Base-by-base conservation (phyloP, 768 basidiomycete species). In the Boletus coccyginus region DNA sequence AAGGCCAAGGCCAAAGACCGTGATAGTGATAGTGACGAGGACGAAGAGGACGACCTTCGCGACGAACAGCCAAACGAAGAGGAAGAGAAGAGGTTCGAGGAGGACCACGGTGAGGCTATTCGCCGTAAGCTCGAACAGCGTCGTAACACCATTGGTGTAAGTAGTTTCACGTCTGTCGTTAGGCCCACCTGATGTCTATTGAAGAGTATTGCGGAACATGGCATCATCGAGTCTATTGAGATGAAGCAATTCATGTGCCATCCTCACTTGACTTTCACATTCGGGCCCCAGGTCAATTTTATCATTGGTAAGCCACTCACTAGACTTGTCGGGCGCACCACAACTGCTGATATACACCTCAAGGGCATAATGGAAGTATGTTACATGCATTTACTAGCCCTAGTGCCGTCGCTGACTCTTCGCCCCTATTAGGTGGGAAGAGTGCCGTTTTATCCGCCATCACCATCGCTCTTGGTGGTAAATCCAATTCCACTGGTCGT, bases 191-290 rank as follows among this genome's bases (percentile, higher is more conserved):
- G 50, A 29, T 48, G 0, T 46, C 16, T 45, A 10, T 29, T 42
- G 3, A 61, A 96, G 94, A 81, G 78, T 14, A 78, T 91, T 45
- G 91, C 94, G 7, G 88, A 95, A 49, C 83, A 87, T 63, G 96
- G 95, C 6, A 87, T 98, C 61, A 90, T 98, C 57, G 88, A 92
- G 63, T 78, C 80, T 35, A 82, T 97, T 42, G 88, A 94, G 66
- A 85, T 93, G 83, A 80, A 85, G 66, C 88, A 98, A 67, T 98
- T 98, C 74, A 96, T 98, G 94, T 97, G 94, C 71, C 95, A 98
- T 74, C 81, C 85, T 69, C 86, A 80, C 71, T 78, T 94, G 44
- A 86, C 80, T 1, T 92, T 97, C 72, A 80, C 81, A 3, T 93
- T 98, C 60, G 93, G 94, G 0, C 88, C 90, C 10, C 92, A 95